Percentiles rank a stretch among this genome's conserved stretches.
Evolutionary conservation across 176 grass and related monocot genomes (phyloP).

Genomic region (Rhipidocladum racemiflorum): DNA sequence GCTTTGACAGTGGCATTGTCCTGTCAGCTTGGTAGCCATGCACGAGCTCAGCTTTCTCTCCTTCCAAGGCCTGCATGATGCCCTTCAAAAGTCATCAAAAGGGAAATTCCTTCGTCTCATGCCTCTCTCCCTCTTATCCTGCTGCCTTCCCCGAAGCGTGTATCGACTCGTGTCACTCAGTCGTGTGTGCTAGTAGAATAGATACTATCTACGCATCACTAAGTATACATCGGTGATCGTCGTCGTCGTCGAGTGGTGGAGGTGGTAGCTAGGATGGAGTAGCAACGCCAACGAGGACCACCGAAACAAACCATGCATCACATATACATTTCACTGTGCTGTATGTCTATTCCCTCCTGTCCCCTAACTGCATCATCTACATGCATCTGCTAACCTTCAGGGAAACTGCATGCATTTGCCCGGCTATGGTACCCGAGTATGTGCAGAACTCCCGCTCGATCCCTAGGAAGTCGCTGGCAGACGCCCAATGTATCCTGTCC

Average conservation of each 20-base stretch:
- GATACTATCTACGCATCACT: neutral
- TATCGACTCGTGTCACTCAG: neutral
- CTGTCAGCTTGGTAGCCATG: conserved; percentile 18
- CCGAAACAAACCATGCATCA: neutral
- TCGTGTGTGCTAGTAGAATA: neutral
- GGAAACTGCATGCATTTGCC: neutral
- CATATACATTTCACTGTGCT: conserved; percentile 5
- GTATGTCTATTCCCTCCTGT: conserved; percentile 21
- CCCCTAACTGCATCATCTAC: neutral
- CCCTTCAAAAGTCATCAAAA: conserved; percentile 37
- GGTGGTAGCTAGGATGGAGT: neutral
- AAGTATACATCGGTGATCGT: neutral
- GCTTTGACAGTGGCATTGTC: conserved; percentile 21
- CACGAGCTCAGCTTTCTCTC: conserved; percentile 45
- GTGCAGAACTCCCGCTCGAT: neutral
- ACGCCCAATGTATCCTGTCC: neutral
- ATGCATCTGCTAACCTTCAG: neutral
- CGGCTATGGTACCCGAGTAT: neutral
- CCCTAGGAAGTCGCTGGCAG: neutral
- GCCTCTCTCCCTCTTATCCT: conserved; percentile 17
- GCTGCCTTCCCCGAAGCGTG: neutral
- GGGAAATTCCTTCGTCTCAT: conserved; percentile 42
- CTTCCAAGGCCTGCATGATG: conserved; percentile 41
- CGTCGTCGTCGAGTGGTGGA: neutral
- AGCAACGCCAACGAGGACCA: neutral